Base-by-base conservation (phyloP, 1,284 basidiomycete species). In the Cutaneotrichosporon mucoides region DNA sequence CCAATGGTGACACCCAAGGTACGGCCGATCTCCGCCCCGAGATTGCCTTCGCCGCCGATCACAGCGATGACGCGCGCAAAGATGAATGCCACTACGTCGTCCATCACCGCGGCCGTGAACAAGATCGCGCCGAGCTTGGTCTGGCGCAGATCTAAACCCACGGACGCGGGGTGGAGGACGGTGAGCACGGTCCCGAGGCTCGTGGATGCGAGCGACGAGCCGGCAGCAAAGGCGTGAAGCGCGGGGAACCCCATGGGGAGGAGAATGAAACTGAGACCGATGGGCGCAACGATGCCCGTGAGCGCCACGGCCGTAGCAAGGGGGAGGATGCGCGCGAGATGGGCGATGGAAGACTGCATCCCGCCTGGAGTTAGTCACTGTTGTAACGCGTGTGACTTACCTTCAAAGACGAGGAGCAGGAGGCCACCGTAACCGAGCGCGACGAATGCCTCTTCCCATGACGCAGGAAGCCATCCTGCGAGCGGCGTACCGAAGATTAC, bases 21-120 rank as follows among this genome's bases (percentile, higher is more conserved):
- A 34, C 67, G 59, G 9, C 67, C 71, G 9, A 73, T 70, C 12
- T 64, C 66, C 9, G 55, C 64, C 1, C 73, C 73, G 5, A 73
- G 55, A 6, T 33, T 56, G 44, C 40, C 36, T n/a, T 48, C 62
- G 12, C 60, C 53, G 13, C 57, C 48, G 0, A 84, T 68, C 0
- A 76, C 71, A 5, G 73, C 68, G 24, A 84, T 75, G 33, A 84
- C 76, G 24, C 80, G 78, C 8, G 80, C 76, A 35, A 85, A 77
- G 46, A 85, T 80, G 16, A 85, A 79, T 0, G 82, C 84, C 7
- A 84, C 70, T 8, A 84, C 79, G 66, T 85, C 84, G 69, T 85
- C 83, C 53, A 84, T 76, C 15, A 85, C 75, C 75, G 84, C 84
- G 0, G 83, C 83, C 38, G 78, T 80, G 16, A 82, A 75, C 11